Evolutionary conservation across 805 yeast genomes (phyloP).

Genomic region (Kregervanrija fluxuum): DNA sequence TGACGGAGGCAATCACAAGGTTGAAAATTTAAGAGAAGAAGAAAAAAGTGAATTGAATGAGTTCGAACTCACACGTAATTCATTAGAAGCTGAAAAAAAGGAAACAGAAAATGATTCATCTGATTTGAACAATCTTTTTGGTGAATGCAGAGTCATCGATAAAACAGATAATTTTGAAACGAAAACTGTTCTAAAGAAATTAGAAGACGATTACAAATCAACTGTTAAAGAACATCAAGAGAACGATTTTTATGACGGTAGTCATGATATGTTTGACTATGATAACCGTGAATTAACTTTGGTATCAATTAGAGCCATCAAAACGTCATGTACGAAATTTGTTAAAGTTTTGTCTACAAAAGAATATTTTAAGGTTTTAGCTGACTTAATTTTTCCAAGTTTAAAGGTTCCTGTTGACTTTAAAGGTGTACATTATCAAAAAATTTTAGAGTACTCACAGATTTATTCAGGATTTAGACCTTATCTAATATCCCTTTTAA

Average conservation of each 20-base stretch:
- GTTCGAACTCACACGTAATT: too few relatives aligned
- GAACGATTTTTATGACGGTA: neutral
- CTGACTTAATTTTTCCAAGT: conserved; percentile 14
- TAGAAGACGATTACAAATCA: neutral
- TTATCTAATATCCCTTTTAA: conserved; percentile 14
- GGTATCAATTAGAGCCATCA: conserved; percentile 10
- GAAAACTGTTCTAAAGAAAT: neutral
- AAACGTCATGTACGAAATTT: conserved; percentile 7
- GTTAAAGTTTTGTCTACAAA: conserved; percentile 11
- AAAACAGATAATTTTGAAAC: neutral
- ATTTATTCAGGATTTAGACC: conserved; percentile 16
- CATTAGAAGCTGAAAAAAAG: neutral
- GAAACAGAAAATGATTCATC: neutral
- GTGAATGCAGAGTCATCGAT: neutral
- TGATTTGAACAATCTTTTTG: neutral
- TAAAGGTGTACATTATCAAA: conserved; percentile 1
- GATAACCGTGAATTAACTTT: conserved; percentile 3
- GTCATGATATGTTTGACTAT: neutral
- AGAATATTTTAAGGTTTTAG: conserved; percentile 12
- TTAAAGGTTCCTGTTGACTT: conserved; percentile 5
- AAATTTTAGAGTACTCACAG: conserved; percentile 4
- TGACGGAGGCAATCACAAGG: neutral
- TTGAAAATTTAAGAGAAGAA: neutral
- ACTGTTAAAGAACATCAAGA: neutral
- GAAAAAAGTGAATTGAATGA: neutral